Conservation (phyloP, 2,329 filamentous ascomycete species). For the Amylocarpus encephaloides region DNA sequence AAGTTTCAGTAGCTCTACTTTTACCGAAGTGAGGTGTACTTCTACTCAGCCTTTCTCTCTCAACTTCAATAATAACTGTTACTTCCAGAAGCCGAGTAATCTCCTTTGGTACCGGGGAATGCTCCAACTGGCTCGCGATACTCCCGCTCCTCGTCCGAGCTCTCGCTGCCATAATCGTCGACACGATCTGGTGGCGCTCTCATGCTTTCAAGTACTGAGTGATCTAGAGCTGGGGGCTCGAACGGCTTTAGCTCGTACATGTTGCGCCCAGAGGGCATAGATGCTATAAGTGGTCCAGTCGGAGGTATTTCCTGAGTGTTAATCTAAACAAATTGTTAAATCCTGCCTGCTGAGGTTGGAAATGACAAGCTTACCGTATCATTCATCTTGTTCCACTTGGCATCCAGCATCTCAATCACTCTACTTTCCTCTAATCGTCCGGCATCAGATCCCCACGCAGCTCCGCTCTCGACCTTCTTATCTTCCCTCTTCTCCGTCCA, state of each 20-base stretch:
- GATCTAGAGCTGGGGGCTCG: conserved; percentile 57
- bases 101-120: conserved; percentile 42
- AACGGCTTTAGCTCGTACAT: conserved; percentile 70
- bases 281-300: conserved; percentile 62
- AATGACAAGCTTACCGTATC: conserved; percentile 64
- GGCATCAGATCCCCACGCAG: conserved; percentile 73
- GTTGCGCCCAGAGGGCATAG: conserved; percentile 82
- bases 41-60: not conserved
- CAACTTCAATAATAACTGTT: conserved; percentile 26
- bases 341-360: not conserved
- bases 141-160: conserved; percentile 34
- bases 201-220: conserved; percentile 57
- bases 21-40: not conserved
- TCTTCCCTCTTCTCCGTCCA: conserved; percentile 76
- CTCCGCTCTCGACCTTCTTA: conserved; percentile 66
- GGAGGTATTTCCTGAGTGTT: conserved; percentile 74
- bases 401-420: conserved; percentile 78
- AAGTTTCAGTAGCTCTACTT: not conserved
- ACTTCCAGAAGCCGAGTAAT: conserved; percentile 31
- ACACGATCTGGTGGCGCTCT: conserved; percentile 44
- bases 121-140: conserved; percentile 37
- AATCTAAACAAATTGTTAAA: conserved; percentile 45
- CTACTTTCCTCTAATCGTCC: conserved; percentile 78
- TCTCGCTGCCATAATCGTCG: conserved; percentile 37
- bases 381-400: conserved; percentile 89